These are phyloP conservation scores for Naganishia friedmannii DNA, from an alignment of 768 basidiomycete species.

Conservation along the genomic window DNA sequence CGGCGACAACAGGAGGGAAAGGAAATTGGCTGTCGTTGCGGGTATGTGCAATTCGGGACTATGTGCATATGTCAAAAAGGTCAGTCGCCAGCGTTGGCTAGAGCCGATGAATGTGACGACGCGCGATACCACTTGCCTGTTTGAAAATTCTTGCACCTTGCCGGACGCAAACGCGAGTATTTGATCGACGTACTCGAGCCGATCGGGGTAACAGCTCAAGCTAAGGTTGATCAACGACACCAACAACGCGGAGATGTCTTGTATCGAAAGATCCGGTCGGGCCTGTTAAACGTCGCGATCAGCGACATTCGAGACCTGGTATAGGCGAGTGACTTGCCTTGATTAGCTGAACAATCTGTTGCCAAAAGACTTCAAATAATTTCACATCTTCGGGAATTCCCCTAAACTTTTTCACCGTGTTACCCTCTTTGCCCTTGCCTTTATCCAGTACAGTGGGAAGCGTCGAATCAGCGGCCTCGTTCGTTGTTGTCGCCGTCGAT, in stretches of 20 bases:
- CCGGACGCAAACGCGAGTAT: conserved; percentile 81
- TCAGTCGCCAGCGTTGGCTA: too few relatives aligned
- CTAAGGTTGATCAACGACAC: conserved; percentile 94
- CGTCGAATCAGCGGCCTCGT: neutral
- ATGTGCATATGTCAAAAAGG: neutral
- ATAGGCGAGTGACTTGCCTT: conserved; percentile 61
- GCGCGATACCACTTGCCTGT: conserved; percentile 60
- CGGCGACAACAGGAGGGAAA: conserved; percentile 84
- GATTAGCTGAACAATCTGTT: conserved; percentile 94
- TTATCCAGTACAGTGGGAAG: conserved; percentile 50
- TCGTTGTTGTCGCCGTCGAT: conserved; percentile 23
- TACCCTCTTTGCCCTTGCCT: conserved; percentile 42
- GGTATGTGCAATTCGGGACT: conserved; percentile 85
- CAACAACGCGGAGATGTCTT: conserved; percentile 92
- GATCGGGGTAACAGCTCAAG: conserved; percentile 93
- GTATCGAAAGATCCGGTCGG: conserved; percentile 92
- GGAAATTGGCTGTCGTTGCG: conserved; percentile 84
- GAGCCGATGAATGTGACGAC: too few relatives aligned
- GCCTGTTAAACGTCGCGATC: conserved; percentile 60
- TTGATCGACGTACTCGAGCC: conserved; percentile 95
- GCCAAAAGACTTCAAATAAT: conserved; percentile 98
- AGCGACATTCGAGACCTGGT: conserved; percentile 24
- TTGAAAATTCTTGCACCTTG: conserved; percentile 78
- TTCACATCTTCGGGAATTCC: conserved; percentile 93
- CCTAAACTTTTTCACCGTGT: conserved; percentile 71